Evolutionary conservation across 1,284 basidiomycete species (phyloP), one percentile per base, ranked within the genome.

Genomic region (Rhodotorula sp.): DNA sequence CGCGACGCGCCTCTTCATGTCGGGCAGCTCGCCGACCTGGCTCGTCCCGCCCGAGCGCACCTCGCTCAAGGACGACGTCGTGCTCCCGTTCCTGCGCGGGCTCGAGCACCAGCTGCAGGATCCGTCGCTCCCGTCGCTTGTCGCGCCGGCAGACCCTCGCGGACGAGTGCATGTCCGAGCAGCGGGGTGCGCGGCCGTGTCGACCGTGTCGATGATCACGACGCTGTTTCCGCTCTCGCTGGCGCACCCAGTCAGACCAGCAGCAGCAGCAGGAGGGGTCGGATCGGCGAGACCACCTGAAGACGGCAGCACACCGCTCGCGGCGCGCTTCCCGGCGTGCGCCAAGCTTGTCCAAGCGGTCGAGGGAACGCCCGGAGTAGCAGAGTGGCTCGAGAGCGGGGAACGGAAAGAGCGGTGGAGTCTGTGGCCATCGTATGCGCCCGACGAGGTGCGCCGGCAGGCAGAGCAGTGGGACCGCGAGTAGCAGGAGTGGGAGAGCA

Each of bases 381-480:
- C 44, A 17, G 25, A 58, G 44, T 58, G 57, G 57, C 19, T 58
- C 23, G 57, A 19, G 25, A 45, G 57, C 57, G 57, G 44, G 7
- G 53, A 27, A 27, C 27, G 53, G n/a, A 58, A 44, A 16, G 57
- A 46, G 44, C 44, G n/a, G 44, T 58, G 57, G 57, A 58, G 57
- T 23, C 21, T 42, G 34, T 46, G 44, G 57, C n/a, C 44, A 44
- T 25, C 57, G n/a, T 58, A 25, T n/a, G 41, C 57, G 44, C 44
- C 44, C 5, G 44, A 58, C 19, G 25, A 45, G 21, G 44, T 46
- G n/a, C 57, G 57, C 4, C 10, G 16, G 44, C 21, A 44, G 14
- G 57, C 44, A n/a, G 56, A 58, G 57, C 57, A 25, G 57, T 58
- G 23, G 13, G 57, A 46, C 44, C 27, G 53, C 27, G 53, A 34